Evolutionary conservation across 2,329 filamentous ascomycete species (phyloP), one percentile per base, ranked within the genome.

Genomic region (Zasmidium citrigriseum): DNA sequence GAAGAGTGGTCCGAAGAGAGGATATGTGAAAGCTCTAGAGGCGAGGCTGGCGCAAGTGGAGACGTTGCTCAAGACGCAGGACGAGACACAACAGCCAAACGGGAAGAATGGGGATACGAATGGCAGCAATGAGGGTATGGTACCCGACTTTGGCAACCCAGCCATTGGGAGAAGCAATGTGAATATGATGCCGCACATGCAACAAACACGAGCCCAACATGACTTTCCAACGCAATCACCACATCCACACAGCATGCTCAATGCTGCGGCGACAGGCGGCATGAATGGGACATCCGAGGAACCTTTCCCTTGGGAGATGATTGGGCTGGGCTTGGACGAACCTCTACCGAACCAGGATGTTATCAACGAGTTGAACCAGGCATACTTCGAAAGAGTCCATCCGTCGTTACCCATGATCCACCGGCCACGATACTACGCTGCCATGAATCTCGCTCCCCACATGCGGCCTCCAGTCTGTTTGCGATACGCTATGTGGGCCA

Each of bases 401-500:
- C 88, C 89, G 0, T 91, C 91, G 0, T 69, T 90, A 57, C 92
- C 95, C 16, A 90, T 98, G 83, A 89, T 98, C 57, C 93, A 99
- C 73, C 89, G 88, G 67, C 90, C 88, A 60, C 86, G 93, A 52
- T 98, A 95, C 72, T 80, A 95, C 58, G 89, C 92, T 20, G 90
- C 91, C 27, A 91, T 97, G 87, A 91, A 93, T 69, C 81, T 97
- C 75, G 86, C 91, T n/a, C 91, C 91, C 18, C 87, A 87, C 62
- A 88, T 92, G 78, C 86, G 93, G 23, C 93, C 95, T 1, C 91
- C 93, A 0, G 86, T 96, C 25, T 91, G 89, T 64, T 78, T 99
- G 51, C 87, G 95, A 66, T 99, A 99, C 76, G 91, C 90, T 55
- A 96, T 98, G 82, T 98, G 93, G 93, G 90, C 89, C n/a, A 78